Percentiles rank a stretch among this genome's conserved stretches.
These are phyloP conservation scores for Pseudocercospora cruenta DNA, from an alignment of 2,329 filamentous ascomycete genomes.

Conservation along the genomic window DNA sequence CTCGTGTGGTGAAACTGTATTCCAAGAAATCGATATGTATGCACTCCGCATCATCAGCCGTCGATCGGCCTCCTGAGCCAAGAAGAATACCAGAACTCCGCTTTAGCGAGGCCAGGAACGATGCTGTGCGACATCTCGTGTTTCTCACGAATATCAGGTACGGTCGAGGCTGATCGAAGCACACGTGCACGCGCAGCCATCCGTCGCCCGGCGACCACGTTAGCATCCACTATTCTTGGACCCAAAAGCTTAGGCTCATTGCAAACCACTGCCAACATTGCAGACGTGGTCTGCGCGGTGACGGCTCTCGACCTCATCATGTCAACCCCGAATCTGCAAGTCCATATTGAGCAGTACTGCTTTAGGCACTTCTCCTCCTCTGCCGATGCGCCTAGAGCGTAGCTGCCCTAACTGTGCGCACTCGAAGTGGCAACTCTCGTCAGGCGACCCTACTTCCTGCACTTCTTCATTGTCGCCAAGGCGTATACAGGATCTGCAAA, in stretches of 20 bases:
- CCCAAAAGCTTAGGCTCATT: not conserved
- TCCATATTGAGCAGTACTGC: not conserved
- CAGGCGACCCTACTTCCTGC: not conserved
- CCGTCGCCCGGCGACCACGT: not conserved
- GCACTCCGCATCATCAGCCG: conserved; percentile 17
- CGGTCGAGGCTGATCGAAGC: not conserved
- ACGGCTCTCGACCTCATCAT: not conserved
- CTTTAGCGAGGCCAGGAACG: conserved; percentile 6
- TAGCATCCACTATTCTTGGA: conserved; percentile 5
- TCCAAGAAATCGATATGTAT: not conserved
- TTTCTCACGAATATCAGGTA: conserved; percentile 2
- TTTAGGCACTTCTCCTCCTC: not conserved
- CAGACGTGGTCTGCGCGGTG: not conserved
- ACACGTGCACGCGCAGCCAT: conserved; percentile 6
- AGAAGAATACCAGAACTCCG: not conserved
- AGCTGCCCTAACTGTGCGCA: not conserved
- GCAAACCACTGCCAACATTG: not conserved
- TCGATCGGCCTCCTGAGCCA: conserved; percentile 9
- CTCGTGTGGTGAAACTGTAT: conserved; percentile 11
- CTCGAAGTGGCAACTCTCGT: not conserved
- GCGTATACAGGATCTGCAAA: not conserved
- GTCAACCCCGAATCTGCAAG: not conserved
- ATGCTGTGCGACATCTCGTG: conserved; percentile 2
- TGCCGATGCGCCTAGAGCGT: not conserved
- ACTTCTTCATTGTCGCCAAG: not conserved